A percentile compares a stretch with the other conserved stretches of the same genome.
These are phyloP conservation scores for Eucommia ulmoides DNA, from an alignment of 257 asterid species.

Conservation along the genomic window DNA sequence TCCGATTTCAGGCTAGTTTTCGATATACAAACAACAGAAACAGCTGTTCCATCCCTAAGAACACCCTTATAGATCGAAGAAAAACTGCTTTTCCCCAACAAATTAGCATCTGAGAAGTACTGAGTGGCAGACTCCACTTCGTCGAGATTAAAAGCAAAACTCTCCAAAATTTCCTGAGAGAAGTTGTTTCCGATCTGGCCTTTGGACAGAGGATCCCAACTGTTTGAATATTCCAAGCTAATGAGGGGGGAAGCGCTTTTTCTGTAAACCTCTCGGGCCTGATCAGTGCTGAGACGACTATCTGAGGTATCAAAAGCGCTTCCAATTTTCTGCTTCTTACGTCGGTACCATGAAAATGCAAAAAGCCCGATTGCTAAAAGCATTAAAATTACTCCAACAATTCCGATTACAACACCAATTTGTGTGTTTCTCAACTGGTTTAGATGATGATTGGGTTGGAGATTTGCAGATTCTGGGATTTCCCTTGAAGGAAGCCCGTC, in stretches of 20 bases:
- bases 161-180: slow-evolving; percentile 74
- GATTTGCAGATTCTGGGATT: slow-evolving; percentile 75
- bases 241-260: slow-evolving; percentile 81
- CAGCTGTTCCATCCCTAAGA: slow-evolving; percentile 69
- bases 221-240: slow-evolving; percentile 61
- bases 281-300: slow-evolving; percentile 56
- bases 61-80: slow-evolving; percentile 69
- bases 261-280: slow-evolving; percentile 41
- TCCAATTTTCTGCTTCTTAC: slow-evolving; percentile 65
- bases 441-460: slow-evolving; percentile 18
- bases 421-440: slow-evolving; percentile 31
- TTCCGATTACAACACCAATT: slow-evolving; percentile 31
- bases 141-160: slow-evolving; percentile 71
- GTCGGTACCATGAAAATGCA: slow-evolving; percentile 60
- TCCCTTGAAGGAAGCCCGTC: slow-evolving; percentile 49
- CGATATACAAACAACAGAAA: slow-evolving; percentile 83
- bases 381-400: slow-evolving; percentile 29
- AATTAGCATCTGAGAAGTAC: slow-evolving; percentile 64
- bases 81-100: slow-evolving; percentile 73
- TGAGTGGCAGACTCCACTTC: slow-evolving; percentile 90
- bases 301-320: slow-evolving; percentile 49
- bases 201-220: slow-evolving; percentile 85
- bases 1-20: slow-evolving; percentile 87
- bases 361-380: slow-evolving; percentile 37
- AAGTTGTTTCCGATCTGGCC: slow-evolving; percentile 40